A percentile compares a stretch with the other conserved stretches of the same genome.
These are phyloP conservation scores for Neurospora terricola DNA, from an alignment of 495 filamentous ascomycete genomes.

Conservation along the genomic window DNA sequence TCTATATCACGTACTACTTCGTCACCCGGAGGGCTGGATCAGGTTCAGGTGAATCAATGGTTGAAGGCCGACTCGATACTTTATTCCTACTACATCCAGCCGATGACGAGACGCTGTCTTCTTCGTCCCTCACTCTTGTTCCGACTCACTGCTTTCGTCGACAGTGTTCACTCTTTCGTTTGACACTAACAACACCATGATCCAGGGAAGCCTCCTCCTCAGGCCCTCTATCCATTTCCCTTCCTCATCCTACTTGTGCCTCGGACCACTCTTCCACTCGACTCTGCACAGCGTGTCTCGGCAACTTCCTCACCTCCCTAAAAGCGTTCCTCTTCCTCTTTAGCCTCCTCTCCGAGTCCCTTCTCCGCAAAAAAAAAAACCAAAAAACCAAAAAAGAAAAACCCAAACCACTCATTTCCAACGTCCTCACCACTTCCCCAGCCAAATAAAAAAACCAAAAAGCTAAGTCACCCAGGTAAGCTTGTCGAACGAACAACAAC, in stretches of 20 bases:
- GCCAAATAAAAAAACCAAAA: background rate
- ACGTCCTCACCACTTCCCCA: background rate
- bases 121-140: background rate
- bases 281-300: background rate
- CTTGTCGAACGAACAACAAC: background rate
- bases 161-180: background rate
- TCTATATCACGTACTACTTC: background rate
- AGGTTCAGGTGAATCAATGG: background rate
- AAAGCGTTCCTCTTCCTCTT: background rate
- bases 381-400: background rate
- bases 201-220: background rate
- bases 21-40: background rate
- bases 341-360: background rate
- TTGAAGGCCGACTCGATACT: background rate
- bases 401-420: too few species aligned
- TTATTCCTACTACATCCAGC: background rate
- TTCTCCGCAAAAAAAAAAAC: background rate
- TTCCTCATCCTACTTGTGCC: background rate
- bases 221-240: background rate
- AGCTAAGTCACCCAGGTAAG: background rate
- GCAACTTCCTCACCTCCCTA: background rate
- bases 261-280: background rate
- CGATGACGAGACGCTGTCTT: background rate
- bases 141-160: background rate
- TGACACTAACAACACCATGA: background rate